phyloP scores from a whole-genome alignment of 2,329 filamentous ascomycete genomes.

The Fusarium anguioides region DNA sequence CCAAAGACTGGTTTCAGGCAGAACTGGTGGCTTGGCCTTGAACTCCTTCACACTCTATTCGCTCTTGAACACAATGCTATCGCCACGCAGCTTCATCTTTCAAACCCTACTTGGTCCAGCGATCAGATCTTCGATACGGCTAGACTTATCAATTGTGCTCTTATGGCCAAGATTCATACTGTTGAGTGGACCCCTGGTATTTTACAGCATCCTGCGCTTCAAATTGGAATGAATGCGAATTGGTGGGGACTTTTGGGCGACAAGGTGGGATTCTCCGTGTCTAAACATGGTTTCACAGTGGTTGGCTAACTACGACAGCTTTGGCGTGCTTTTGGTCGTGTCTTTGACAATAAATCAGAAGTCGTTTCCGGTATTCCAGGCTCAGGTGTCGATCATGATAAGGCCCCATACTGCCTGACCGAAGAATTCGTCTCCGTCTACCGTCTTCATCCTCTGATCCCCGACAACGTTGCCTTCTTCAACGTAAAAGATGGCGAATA shows the following conservation, averaged over 20 bases:
- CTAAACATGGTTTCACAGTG: no score
- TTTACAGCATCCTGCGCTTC: constrained; percentile 11
- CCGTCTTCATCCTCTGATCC: constrained; percentile 20
- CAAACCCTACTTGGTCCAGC: constrained; percentile 14
- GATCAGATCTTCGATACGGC: constrained; percentile 21
- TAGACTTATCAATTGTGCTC: constrained; percentile 18
- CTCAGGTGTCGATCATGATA: constrained; percentile 17
- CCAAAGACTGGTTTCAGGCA: constrained; percentile 25
- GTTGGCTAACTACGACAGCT: neutral
- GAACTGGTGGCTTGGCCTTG: constrained; percentile 29
- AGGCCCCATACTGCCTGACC: constrained; percentile 6
- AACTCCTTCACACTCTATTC: constrained; percentile 22
- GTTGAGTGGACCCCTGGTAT: constrained; percentile 33
- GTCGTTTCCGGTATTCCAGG: constrained; percentile 27
- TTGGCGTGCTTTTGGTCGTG: constrained; percentile 15
- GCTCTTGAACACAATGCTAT: constrained; percentile 28
- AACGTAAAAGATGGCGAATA: constrained; percentile 10
- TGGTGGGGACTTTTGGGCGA: constrained; percentile 29
- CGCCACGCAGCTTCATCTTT: constrained; percentile 23
- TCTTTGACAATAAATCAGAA: constrained; percentile 26
- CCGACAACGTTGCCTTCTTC: constrained; percentile 24
- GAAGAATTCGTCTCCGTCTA: constrained; percentile 32
- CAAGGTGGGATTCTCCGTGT: constrained; percentile 5
- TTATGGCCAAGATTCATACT: constrained; percentile 30
- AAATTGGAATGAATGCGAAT: constrained; percentile 28